These are phyloP conservation scores for Lindgomyces ingoldianus DNA, from an alignment of 495 filamentous ascomycete species.

Conservation along the genomic window DNA sequence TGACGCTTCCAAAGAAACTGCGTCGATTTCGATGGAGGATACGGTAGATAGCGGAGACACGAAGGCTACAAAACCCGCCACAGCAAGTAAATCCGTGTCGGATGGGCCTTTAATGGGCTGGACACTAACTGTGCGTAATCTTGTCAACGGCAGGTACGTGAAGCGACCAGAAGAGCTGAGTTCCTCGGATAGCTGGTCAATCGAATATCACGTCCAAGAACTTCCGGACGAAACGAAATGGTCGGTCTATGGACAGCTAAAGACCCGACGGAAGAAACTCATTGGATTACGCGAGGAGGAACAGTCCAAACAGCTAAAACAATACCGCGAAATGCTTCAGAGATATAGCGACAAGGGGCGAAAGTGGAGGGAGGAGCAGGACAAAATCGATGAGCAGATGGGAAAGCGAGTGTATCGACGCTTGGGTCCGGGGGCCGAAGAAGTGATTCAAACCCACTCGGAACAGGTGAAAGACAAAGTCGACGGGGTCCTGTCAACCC, in stretches of 20 bases:
- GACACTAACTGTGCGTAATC: constrained; percentile 68
- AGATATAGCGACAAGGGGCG: constrained; percentile 51
- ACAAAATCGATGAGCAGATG: constrained; percentile 49
- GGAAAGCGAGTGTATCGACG: constrained; percentile 32
- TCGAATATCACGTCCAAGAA: constrained; percentile 76
- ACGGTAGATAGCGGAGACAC: neutral
- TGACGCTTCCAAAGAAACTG: neutral
- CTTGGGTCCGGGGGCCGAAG: constrained; percentile 29
- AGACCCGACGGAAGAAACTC: constrained; percentile 54
- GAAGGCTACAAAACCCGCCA: constrained; percentile 25
- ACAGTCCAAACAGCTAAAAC: constrained; percentile 45
- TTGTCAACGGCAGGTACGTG: constrained; percentile 67
- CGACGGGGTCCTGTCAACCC: neutral
- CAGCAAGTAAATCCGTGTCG: neutral
- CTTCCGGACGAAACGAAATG: constrained; percentile 39
- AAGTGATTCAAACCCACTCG: no score
- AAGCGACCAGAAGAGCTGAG: constrained; percentile 58
- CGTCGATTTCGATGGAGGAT: neutral
- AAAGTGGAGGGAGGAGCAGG: constrained; percentile 51
- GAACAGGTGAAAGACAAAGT: no score
- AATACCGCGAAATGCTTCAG: constrained; percentile 50
- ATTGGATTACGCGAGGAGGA: constrained; percentile 41
- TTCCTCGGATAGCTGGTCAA: constrained; percentile 61
- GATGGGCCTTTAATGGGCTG: constrained; percentile 57
- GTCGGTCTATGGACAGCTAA: constrained; percentile 53